These are phyloP conservation scores for Leishmania braziliensis DNA, from an alignment of 208 protist species.

Conservation along the genomic window DNA sequence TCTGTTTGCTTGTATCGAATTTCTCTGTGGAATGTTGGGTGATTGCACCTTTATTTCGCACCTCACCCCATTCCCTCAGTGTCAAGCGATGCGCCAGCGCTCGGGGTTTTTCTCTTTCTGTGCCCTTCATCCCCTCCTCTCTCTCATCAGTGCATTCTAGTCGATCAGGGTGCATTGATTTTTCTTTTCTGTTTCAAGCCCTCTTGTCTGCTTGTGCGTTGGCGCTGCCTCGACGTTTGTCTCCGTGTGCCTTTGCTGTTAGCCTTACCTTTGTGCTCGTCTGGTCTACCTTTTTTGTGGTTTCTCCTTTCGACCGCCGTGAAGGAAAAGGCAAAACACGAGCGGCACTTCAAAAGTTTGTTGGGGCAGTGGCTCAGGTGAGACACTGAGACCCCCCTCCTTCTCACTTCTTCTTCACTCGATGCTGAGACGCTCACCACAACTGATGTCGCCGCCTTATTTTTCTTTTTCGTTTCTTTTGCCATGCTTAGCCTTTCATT, in stretches of 20 bases:
- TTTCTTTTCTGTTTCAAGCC: neutral
- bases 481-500: neutral
- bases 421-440: neutral
- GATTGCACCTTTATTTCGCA: neutral
- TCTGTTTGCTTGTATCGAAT: neutral
- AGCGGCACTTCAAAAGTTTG: neutral
- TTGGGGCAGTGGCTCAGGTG: neutral
- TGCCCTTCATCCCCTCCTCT: neutral
- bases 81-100: neutral
- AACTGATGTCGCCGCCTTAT: constrained; percentile 6
- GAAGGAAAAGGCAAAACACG: neutral
- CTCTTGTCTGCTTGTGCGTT: neutral
- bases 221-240: neutral
- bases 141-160: neutral
- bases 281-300: neutral
- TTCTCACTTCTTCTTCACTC: neutral
- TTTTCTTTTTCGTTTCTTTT: neutral
- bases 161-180: neutral
- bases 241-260: neutral
- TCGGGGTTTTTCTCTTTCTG: constrained; percentile 13
- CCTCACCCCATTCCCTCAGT: neutral
- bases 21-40: neutral
- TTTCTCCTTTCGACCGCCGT: neutral
- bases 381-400: neutral
- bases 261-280: neutral